phyloP scores from a whole-genome alignment of 2,329 filamentous ascomycete genomes.

The Sporothrix sp. region DNA sequence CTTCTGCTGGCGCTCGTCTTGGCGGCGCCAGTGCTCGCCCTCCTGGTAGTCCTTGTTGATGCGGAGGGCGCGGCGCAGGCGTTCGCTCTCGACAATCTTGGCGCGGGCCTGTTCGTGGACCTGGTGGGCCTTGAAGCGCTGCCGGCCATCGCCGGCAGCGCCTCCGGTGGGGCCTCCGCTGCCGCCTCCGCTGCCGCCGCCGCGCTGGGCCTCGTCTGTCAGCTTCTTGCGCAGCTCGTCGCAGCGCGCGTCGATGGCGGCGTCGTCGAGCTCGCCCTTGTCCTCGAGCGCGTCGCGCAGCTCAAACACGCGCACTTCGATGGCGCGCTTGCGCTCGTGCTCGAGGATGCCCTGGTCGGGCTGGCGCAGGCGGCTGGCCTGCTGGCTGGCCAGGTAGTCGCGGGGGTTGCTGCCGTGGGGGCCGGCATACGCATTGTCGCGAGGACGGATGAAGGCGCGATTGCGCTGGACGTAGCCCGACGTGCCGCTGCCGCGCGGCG shows the following conservation, averaged over 20 bases:
- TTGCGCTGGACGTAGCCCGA: constrained; percentile 98
- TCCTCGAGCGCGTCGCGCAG: constrained; percentile 87
- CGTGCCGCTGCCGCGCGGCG: constrained; percentile 87
- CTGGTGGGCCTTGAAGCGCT: constrained; percentile 76
- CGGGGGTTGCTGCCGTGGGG: constrained; percentile 58
- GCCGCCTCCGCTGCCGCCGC: constrained; percentile 27
- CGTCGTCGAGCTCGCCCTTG: constrained; percentile 72
- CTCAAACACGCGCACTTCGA: constrained; percentile 91
- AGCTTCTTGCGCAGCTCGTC: constrained; percentile 57
- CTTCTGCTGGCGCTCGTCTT: constrained; percentile 55
- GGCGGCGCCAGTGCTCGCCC: constrained; percentile 73
- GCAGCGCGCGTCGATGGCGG: constrained; percentile 76
- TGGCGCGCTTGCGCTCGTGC: constrained; percentile 81
- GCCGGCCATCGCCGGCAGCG: constrained; percentile 26
- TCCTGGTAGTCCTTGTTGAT: constrained; percentile 81
- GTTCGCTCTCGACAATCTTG: constrained; percentile 92
- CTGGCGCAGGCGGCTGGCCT: constrained; percentile 68
- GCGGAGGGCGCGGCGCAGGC: constrained; percentile 73
- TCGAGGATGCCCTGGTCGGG: constrained; percentile 90
- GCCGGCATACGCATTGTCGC: constrained; percentile 72
- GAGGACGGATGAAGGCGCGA: constrained; percentile 74
- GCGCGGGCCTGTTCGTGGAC: constrained; percentile 93
- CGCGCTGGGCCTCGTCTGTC: constrained; percentile 32
- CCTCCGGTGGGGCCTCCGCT: constrained; percentile 26
- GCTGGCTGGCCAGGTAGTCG: constrained; percentile 70